Evolutionary conservation across 257 asterid genomes (phyloP), one percentile per base, ranked within the genome.

Genomic region (Sherardia arvensis): DNA sequence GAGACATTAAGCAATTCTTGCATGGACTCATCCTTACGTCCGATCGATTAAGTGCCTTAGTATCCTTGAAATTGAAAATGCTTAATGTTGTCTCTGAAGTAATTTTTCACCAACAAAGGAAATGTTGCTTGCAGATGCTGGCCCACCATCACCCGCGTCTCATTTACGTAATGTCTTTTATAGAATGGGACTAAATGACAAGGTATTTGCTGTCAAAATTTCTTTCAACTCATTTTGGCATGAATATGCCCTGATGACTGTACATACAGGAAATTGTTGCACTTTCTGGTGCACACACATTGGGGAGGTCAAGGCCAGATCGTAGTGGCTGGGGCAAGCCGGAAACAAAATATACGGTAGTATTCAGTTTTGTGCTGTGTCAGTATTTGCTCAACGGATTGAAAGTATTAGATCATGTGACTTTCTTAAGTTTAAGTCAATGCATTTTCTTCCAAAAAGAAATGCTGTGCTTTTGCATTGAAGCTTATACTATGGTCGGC

Each of bases 271-370:
- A 93, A 81, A 90, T 93, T 73, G 99, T 93, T 55, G 99, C 94
- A 33, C 97, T 93, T 57, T 93, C 99, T 64, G 99, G 99, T 73
- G 99, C 94, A 8, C 99, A 93, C 80, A 93, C 99, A 30, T 79
- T 93, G 36, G 99, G 99, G 59, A 81, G 99, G 78, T 84, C 97
- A 61, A 84, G 99, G 73, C 97, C 97, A 14, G 99, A 93, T 11
- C 97, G 99, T 26, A 93, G 99, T 81, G 99, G 99, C 62, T 93
- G 95, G 96, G 99, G 97, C 68, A 93, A 90, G 79, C 90, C 97
- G 11, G 95, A 87, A 78, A 90, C 97, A 33, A 84, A 74, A 77
- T 93, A 93, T 74, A 93, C 99, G 78, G 99, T 93, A 87, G 14
- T 62, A 27, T 61, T 64, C 38, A 27, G 7, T 26, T 40, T 17